Base-by-base conservation (phyloP, 176 grass and related monocot genomes). In the Eragrostis nindensis region DNA sequence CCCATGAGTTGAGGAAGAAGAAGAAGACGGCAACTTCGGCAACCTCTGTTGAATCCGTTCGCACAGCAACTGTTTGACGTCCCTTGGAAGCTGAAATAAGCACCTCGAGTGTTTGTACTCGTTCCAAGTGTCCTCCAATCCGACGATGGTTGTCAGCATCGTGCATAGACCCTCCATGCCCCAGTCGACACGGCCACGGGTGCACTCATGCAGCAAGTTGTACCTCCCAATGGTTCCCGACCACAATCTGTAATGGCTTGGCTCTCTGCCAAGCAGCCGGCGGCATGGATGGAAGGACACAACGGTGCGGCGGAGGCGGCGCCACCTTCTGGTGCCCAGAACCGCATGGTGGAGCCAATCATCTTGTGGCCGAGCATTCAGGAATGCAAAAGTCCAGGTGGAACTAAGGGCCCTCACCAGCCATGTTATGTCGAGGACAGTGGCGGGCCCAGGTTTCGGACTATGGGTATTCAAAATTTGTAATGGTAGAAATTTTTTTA, bases 141-240 rank as follows among this genome's bases (percentile, higher is more conserved):
- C n/a, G 3, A 6, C 62, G 0, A 79, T 3, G 0, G 1, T 5
- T 46, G 39, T 25, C 0, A 46, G 11, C 6, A 5, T 0, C 7
- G 0, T 67, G 7, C 76, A n/a, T 21, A 1, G 6, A 32, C 0
- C 11, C 1, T 2, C 30, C 16, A 0, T 7, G 25, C 11, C 24
- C 5, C 32, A 1, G n/a, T n/a, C n/a, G n/a, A n/a, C 12, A 0
- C 43, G 10, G 19, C 38, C n/a, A 43, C 0, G 11, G 2, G 62
- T 82, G 56, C 68, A 73, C 68, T 82, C 27, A 0, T 12, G 1
- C 24, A 81, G 8, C 41, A 81, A 16, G 54, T 61, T 38, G 54
- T 24, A 71, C 53, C 10, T 39, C 18, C 79, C 79, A n/a, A 71
- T 45, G 16, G 52, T 81, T 32, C 60, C 70, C 0, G 38, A 32